Evolutionary conservation across 1,139 yeast species (phyloP).

Genomic region (Kurtzmaniella natalensis): DNA sequence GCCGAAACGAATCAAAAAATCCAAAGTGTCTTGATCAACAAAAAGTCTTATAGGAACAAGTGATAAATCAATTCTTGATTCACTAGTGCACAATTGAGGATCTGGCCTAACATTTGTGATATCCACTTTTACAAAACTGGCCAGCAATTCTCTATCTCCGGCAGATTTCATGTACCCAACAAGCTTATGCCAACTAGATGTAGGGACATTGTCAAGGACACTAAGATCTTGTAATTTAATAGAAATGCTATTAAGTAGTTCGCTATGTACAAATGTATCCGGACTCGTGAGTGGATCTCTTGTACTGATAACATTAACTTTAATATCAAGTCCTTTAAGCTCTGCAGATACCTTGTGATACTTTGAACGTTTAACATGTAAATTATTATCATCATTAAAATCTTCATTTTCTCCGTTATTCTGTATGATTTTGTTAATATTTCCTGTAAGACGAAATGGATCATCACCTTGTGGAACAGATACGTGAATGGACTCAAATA

Average conservation of each 20-base stretch:
- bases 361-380: slow-evolving; percentile 62
- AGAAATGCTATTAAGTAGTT: slow-evolving; percentile 45
- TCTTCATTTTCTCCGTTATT: slow-evolving; percentile 17
- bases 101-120: slow-evolving; percentile 66
- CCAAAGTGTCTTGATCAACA: slow-evolving; percentile 91
- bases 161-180: slow-evolving; percentile 63
- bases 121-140: slow-evolving; percentile 55
- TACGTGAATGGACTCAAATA: slow-evolving; percentile 72
- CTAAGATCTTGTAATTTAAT: slow-evolving; percentile 49
- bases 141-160: slow-evolving; percentile 68
- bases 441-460: slow-evolving; percentile 44
- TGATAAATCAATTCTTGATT: slow-evolving; percentile 51
- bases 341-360: slow-evolving; percentile 59
- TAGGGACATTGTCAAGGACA: slow-evolving; percentile 72
- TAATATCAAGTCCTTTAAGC: slow-evolving; percentile 47
- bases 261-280: slow-evolving; percentile 20
- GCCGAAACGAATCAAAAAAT: slow-evolving; percentile 72
- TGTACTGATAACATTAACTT: slow-evolving; percentile 40
- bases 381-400: slow-evolving; percentile 30
- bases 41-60: slow-evolving; percentile 76
- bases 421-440: slow-evolving; percentile 47
- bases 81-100: slow-evolving; percentile 62
- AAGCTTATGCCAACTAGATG: slow-evolving; percentile 91
- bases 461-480: slow-evolving; percentile 51
- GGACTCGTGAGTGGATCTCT: slow-evolving; percentile 42